Conservation (phyloP, 2,329 filamentous ascomycete species). For the Neocatenulostroma microsporum region DNA sequence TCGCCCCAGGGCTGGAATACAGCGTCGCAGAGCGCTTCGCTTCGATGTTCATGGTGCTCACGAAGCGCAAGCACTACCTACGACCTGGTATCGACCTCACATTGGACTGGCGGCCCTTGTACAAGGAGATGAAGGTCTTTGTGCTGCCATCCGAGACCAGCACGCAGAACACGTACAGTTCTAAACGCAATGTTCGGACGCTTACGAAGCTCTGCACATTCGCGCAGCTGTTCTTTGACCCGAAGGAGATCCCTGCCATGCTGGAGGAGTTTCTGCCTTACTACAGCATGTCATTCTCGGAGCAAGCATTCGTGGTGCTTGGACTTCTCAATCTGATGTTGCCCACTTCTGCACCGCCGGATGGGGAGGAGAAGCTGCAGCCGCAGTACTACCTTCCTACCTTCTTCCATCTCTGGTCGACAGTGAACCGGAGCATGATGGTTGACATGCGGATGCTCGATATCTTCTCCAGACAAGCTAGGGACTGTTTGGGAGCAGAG, state of each 20-base stretch:
- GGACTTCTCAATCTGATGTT: conserved; percentile 80
- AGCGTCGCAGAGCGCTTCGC: conserved; percentile 80
- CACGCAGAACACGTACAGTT: conserved; percentile 47
- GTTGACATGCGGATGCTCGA: conserved; percentile 86
- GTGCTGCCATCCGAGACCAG: conserved; percentile 77
- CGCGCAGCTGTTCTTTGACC: conserved; percentile 86
- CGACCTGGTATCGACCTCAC: conserved; percentile 82
- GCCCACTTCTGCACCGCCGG: conserved; percentile 71
- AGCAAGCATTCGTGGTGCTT: conserved; percentile 87
- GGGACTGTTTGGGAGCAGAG: conserved; percentile 68
- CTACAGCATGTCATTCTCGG: conserved; percentile 88
- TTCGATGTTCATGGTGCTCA: conserved; percentile 91
- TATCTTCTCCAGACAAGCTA: conserved; percentile 74
- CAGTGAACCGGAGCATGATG: conserved; percentile 80
- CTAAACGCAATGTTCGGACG: conserved; percentile 61
- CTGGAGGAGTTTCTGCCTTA: conserved; percentile 46
- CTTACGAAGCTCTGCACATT: conserved; percentile 86
- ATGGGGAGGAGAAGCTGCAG: conserved; percentile 64
- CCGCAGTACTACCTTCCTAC: conserved; percentile 86
- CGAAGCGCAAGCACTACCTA: conserved; percentile 97
- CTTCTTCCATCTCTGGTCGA: conserved; percentile 92
- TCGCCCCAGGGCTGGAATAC: conserved; percentile 82
- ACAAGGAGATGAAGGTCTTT: conserved; percentile 84
- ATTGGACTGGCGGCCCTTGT: conserved; percentile 88
- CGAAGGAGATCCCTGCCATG: conserved; percentile 70